Evolutionary conservation across 495 filamentous ascomycete genomes (phyloP).

Genomic region (Saxophila tyrrhenica): DNA sequence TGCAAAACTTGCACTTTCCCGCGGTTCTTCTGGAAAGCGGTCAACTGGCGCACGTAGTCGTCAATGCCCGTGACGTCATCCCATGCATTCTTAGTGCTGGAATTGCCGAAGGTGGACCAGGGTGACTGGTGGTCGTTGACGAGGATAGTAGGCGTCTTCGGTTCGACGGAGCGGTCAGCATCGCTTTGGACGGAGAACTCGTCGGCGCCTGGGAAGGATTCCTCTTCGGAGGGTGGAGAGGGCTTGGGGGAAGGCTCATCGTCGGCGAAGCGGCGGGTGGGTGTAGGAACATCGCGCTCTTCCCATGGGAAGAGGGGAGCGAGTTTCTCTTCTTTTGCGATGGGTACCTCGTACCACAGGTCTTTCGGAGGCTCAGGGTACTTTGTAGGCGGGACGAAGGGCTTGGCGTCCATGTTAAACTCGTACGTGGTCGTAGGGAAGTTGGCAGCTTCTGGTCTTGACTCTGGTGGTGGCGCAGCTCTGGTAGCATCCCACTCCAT

Average conservation of each 20-base stretch:
- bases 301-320: constrained; percentile 84
- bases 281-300: constrained; percentile 40
- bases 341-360: constrained; percentile 74
- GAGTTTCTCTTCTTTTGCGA: constrained; percentile 43
- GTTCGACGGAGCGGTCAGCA: neutral
- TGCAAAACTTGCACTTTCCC: constrained; percentile 47
- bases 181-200: constrained; percentile 5
- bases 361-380: constrained; percentile 75
- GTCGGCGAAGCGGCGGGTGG: constrained; percentile 64
- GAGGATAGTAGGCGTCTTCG: constrained; percentile 5
- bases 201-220: constrained; percentile 5
- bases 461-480: constrained; percentile 59
- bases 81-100: constrained; percentile 60
- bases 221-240: constrained; percentile 3
- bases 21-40: constrained; percentile 36
- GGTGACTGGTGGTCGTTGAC: constrained; percentile 30
- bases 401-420: constrained; percentile 59
- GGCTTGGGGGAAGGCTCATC: constrained; percentile 14
- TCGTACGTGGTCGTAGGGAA: constrained; percentile 58
- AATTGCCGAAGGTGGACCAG: constrained; percentile 51
- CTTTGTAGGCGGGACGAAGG: constrained; percentile 60
- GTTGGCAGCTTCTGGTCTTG: constrained; percentile 66
- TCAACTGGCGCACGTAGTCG: constrained; percentile 58
- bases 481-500: constrained; percentile 64
- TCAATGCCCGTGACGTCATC: constrained; percentile 76